Evolutionary conservation across 495 filamentous ascomycete genomes (phyloP), one percentile per base, ranked within the genome.

Genomic region (Penicillium steckii): DNA sequence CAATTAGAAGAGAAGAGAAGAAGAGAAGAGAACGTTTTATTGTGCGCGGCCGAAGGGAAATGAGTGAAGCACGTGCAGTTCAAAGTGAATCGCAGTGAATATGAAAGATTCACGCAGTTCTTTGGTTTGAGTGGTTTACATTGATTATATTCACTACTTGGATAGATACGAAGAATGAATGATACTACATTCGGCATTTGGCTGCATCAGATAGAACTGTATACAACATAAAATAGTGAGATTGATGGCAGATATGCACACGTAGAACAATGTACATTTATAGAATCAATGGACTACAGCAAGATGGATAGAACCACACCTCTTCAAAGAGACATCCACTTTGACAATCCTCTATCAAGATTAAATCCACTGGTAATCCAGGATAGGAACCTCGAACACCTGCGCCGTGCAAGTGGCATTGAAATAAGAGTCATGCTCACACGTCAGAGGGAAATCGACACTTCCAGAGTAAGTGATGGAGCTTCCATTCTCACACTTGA

Each of bases 401-500:
- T 50, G 51, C 10, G 66, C 68, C 8, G 64, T 65, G 37, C 68
- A 71, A 10, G 68, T 69, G 6, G 68, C 68, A 50, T 71, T 71
- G 25, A 65, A 67, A 38, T 49, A 59, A 15, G 42, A 55, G 57
- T 71, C 66, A 46, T 71, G 64, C 3, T 32, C 44, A 22, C 68
- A 71, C 6, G 42, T 60, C 15, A 71, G 38, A 18, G 43, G 21
- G 30, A 71, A 69, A 19, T 71, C 64, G 25, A 59, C 55, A 23
- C 61, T 62, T 0, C 68, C 68, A 0, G 58, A 65, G 33, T 71
- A 71, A 13, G 68, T 69, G n/a, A 71, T 71, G 8, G 38, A 54
- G 25, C 68, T 67, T 4, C 68, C 68, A 60, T 71, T 67, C 4
- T 53, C 58, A 50, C 68, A 71, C 6, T 53, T 57, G 21, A 71